phyloP scores from a whole-genome alignment of 139 green algal genomes.

The Auxenochlorella pyrenoidosa region DNA sequence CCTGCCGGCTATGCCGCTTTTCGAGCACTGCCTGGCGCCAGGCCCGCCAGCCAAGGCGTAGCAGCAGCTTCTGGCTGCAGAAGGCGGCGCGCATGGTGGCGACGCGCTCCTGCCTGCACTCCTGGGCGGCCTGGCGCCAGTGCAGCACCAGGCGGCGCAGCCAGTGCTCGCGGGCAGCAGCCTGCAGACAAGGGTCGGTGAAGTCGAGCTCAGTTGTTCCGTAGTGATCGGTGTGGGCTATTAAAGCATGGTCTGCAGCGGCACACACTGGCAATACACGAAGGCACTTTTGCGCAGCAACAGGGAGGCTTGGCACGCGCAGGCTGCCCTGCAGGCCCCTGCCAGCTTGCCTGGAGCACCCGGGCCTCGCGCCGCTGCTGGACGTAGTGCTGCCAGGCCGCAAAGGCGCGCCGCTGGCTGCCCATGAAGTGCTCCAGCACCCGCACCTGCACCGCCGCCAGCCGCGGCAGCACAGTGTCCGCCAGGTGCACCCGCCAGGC shows the following conservation, averaged over 20 bases:
- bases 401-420: constrained; percentile 6
- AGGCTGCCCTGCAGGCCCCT: background rate
- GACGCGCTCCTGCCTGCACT: background rate
- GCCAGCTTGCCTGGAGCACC: background rate
- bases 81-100: background rate
- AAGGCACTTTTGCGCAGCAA: background rate
- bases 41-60: background rate
- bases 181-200: background rate
- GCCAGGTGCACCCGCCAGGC: constrained; percentile 16
- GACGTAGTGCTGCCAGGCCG: constrained; percentile 18
- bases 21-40: background rate
- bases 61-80: constrained; percentile 1
- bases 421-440: constrained; percentile 18
- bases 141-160: background rate
- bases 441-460: constrained; percentile 1
- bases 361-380: background rate
- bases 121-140: background rate
- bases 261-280: background rate
- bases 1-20: background rate
- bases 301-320: background rate
- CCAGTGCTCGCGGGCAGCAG: background rate
- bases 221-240: no score
- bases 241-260: no score
- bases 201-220: no score
- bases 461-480: background rate